Evolutionary conservation across 2,329 filamentous ascomycete species (phyloP).

Genomic region (Sporothrix pallida): DNA sequence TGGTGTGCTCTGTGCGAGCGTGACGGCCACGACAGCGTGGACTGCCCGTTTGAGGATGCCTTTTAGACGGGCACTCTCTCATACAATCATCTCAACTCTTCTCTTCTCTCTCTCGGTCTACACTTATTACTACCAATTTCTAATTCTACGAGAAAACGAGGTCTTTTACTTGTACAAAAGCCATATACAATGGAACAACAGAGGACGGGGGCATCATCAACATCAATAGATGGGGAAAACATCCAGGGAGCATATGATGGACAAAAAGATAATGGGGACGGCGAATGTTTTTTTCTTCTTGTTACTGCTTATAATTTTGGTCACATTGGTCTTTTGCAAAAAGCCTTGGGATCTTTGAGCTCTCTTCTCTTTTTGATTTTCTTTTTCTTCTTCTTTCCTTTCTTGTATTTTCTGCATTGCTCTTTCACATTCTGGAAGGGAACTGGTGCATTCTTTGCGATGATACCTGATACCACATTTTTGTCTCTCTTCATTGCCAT

Average conservation of each 20-base stretch:
- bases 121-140: too few relatives aligned
- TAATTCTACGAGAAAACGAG: too few relatives aligned
- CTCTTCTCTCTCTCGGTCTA: too few relatives aligned
- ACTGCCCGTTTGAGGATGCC: constrained; percentile 89
- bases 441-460: constrained; percentile 32
- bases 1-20: constrained; percentile 98
- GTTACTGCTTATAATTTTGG: constrained; percentile 6
- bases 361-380: background rate
- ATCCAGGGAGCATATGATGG: background rate
- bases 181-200: too few relatives aligned
- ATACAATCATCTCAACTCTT: too few relatives aligned
- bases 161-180: too few relatives aligned
- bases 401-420: background rate
- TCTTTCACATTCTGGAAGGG: background rate
- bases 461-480: constrained; percentile 30
- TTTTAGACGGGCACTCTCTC: constrained; percentile 52
- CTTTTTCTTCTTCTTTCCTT: background rate
- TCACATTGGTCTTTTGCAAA: too few relatives aligned
- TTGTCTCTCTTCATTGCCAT: background rate
- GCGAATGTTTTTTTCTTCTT: background rate
- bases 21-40: constrained; percentile 94
- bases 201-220: too few relatives aligned
- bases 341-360: background rate
- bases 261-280: background rate
- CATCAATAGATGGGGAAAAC: too few relatives aligned